Base-by-base conservation (phyloP, 176 grass and related monocot genomes). In the Poa pratensis region DNA sequence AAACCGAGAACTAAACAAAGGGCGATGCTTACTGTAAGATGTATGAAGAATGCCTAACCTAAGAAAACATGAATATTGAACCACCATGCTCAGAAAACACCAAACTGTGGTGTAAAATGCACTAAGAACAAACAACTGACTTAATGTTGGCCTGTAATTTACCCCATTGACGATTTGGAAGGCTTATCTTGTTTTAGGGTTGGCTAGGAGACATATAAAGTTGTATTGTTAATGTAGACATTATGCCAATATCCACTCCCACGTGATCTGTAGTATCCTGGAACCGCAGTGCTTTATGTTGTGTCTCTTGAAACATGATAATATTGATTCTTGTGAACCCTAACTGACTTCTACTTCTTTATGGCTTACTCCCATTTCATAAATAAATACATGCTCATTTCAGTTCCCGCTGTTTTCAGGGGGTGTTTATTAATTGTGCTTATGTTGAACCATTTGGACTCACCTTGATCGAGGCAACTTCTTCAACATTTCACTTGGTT, bases 401-500 rank as follows among this genome's bases (percentile, higher is more conserved):
- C 9, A 63, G 34, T 74, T 77, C 83, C 39, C 65, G 58, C 61
- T 76, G 72, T 76, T 86, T 86, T 71, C 93, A 35, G 34, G 34
- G 34, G 34, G 34, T 35, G 34, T 35, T 35, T 35, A 35, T 35
- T 35, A 35, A 35, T 35, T 35, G 34, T 35, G 34, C 34, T 35
- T 35, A 35, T 35, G 3, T 35, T 35, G 34, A 35, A 35, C 34
- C 34, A 35, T 35, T 35, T 35, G 34, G 34, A 35, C 34, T 35
- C 34, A 35, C 34, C 34, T 35, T 35, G 34, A 35, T 30, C 30
- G 34, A 4, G 34, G 34, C 3, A 35, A 35, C 34, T 35, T 35
- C 34, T 35, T 35, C 34, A 35, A 35, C 34, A 35, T 35, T 35
- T 35, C 34, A 35, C 34, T 35, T 35, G 34, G 34, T 35, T 4